Evolutionary conservation across 495 filamentous ascomycete genomes (phyloP).

Genomic region (Achaetomiella virescens): DNA sequence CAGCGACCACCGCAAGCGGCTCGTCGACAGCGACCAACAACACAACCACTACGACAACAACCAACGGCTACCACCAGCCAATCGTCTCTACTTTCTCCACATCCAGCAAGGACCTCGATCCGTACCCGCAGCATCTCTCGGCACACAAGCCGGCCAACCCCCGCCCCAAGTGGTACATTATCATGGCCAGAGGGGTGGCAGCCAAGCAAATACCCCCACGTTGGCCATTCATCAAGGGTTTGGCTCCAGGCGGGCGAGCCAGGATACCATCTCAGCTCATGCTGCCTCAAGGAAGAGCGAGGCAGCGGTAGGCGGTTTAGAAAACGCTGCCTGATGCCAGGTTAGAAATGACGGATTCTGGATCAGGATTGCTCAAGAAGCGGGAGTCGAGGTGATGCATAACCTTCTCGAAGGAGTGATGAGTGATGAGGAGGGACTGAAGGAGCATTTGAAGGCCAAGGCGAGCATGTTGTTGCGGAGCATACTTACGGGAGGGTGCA

Average conservation of each 20-base stretch:
- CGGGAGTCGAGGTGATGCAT: constrained; percentile 14
- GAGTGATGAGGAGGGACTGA: background rate
- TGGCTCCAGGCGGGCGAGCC: constrained; percentile 35
- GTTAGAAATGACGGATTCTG: constrained; percentile 17
- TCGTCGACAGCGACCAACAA: constrained; percentile 8
- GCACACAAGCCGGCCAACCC: constrained; percentile 50
- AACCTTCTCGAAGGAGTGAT: background rate
- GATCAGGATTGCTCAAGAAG: constrained; percentile 5
- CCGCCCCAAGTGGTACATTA: constrained; percentile 59
- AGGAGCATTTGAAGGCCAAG: background rate
- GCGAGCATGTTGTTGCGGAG: background rate
- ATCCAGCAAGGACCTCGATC: constrained; percentile 66
- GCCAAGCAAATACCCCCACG: constrained; percentile 56
- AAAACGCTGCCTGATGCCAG: constrained; percentile 37
- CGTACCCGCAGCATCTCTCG: constrained; percentile 61
- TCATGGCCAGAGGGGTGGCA: constrained; percentile 52
- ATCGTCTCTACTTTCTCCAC: constrained; percentile 70
- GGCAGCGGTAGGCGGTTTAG: constrained; percentile 19
- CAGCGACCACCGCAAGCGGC: constrained; percentile 35
- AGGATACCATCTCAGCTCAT: constrained; percentile 22
- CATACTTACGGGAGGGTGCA: background rate
- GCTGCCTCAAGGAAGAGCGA: constrained; percentile 25
- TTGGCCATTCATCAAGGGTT: constrained; percentile 35
- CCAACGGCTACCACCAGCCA: constrained; percentile 58
- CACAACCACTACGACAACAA: constrained; percentile 17